Evolutionary conservation across 768 basidiomycete genomes (phyloP), one percentile per base, ranked within the genome.

Genomic region (Austroboletus eburneus): DNA sequence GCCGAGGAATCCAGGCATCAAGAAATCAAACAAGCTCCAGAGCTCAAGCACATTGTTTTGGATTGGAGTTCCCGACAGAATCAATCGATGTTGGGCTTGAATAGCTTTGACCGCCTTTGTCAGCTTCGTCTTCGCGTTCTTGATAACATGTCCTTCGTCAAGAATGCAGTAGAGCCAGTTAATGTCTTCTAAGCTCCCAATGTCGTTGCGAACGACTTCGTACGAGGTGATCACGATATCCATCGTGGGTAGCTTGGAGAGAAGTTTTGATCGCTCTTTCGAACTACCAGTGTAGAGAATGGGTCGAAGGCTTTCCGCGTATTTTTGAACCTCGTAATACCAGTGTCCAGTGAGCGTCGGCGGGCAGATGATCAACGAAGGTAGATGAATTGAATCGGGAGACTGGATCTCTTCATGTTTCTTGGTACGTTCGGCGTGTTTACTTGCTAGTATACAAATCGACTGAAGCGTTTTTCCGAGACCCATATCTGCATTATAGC

Each of bases 1-100:
- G n/a, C 96, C 96, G 42, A 99, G 72, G 71, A 99, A 98, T 4
- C 96, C 96, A 14, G 96, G 96, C 96, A 99, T 99, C 55, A 99
- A 71, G 71, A 98, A 99, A 68, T 99, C 96, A 66, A 99, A 99
- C 36, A 99, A 71, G 67, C 91, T 96, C 96, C 96, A 99, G 2
- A 99, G 72, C 63, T 99, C 96, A 40, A 99, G 73, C 2, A 99
- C 93, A 62, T 99, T 98, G 65, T 99, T 99, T 69, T 99, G 96
- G 48, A 99, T 98, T 0, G 96, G 96, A 6, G 96, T 99, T 30
- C 96, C 96, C 0, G 93, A 96, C 3, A 99, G 73, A 59, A 99
- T 89, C 18, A 99, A 74, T 20, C 96, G 85, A 68, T 99, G 96
- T 48, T 93, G 85, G 1, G 95, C 91, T 45, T 79, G 80, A 37